Conservation (phyloP, 768 basidiomycete species). For the Hortiboletus flavorubellus region DNA sequence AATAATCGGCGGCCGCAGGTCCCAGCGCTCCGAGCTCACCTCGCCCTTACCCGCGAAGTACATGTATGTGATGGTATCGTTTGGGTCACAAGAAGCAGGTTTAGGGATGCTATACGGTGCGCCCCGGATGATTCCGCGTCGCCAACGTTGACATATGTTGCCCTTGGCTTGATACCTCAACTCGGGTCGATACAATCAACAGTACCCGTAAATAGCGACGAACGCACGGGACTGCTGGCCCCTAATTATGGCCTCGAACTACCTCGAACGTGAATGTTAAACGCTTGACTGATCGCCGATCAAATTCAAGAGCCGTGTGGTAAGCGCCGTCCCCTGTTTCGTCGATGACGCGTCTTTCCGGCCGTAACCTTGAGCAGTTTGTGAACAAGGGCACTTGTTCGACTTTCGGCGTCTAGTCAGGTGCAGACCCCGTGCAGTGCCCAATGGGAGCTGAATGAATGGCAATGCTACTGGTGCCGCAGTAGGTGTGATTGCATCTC, state of each 20-base stretch:
- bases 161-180: background rate
- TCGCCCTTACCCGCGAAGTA: too few relatives aligned
- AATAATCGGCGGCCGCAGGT: background rate
- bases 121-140: too few relatives aligned
- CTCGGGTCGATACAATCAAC: background rate
- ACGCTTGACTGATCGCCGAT: background rate
- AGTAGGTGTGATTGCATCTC: background rate
- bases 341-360: background rate
- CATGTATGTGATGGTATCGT: too few relatives aligned
- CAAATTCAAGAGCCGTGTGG: background rate
- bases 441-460: background rate
- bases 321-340: background rate
- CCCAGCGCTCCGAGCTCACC: background rate
- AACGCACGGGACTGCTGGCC: background rate
- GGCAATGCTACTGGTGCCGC: background rate
- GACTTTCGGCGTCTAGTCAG: too few relatives aligned
- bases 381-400: background rate
- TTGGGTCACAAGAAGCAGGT: too few relatives aligned
- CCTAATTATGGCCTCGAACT: background rate
- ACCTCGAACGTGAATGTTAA: background rate
- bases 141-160: background rate
- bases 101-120: background rate
- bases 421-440: too few relatives aligned
- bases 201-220: background rate
- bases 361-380: background rate